phyloP scores from a whole-genome alignment of 345 rosid genomes.

The Euphorbia tirucalli region DNA sequence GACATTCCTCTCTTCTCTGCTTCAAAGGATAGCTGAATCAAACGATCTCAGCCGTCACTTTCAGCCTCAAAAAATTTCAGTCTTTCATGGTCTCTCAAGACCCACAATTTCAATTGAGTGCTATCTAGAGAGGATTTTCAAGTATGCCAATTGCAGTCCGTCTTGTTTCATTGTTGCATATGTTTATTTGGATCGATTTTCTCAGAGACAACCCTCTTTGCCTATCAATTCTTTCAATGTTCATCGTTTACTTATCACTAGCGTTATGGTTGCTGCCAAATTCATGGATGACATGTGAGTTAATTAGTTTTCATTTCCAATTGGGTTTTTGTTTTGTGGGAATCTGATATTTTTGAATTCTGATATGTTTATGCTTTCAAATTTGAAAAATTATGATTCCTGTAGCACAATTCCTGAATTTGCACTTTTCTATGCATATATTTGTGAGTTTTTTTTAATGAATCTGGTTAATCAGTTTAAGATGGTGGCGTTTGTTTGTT shows the following conservation, averaged over 20 bases:
- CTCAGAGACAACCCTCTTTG: constrained; percentile 63
- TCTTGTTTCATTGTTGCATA: constrained; percentile 83
- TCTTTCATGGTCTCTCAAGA: constrained; percentile 71
- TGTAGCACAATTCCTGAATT: too few relatives aligned
- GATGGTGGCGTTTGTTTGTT: too few relatives aligned
- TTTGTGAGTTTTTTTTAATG: too few relatives aligned
- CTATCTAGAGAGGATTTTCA: constrained; percentile 76
- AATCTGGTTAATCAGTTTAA: too few relatives aligned
- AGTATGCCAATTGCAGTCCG: constrained; percentile 89
- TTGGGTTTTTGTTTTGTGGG: neutral
- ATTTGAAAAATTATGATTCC: neutral
- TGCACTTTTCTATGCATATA: too few relatives aligned
- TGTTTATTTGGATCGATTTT: constrained; percentile 80
- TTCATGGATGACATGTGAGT: constrained; percentile 94
- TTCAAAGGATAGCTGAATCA: constrained; percentile 64
- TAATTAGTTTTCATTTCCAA: neutral
- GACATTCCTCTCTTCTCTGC: constrained; percentile 66
- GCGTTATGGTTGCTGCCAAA: constrained; percentile 83
- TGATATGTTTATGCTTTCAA: neutral
- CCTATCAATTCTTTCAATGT: constrained; percentile 86
- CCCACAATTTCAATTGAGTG: constrained; percentile 73
- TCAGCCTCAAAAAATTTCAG: constrained; percentile 53
- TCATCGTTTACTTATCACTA: constrained; percentile 82
- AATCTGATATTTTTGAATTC: neutral
- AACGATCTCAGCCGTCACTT: constrained; percentile 47